phyloP scores from a whole-genome alignment of 1,284 basidiomycete species.

The Trichosporon coremiiforme region DNA sequence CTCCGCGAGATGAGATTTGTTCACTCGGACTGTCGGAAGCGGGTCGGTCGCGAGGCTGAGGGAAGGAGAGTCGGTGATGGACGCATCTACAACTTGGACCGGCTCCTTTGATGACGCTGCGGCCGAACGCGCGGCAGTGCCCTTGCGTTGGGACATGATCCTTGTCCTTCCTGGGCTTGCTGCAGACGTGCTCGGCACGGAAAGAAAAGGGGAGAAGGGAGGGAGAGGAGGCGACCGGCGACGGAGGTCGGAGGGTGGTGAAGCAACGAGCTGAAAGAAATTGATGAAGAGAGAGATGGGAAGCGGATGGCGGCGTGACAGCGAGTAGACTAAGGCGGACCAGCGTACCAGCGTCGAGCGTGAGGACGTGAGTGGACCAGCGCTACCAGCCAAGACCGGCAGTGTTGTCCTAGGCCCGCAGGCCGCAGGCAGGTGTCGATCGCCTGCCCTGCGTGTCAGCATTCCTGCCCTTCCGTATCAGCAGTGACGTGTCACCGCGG shows the following conservation, averaged over 20 bases:
- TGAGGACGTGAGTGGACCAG: slow-evolving; percentile 4
- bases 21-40: slow-evolving; percentile 67
- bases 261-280: neutral
- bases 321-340: slow-evolving; percentile 7
- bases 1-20: slow-evolving; percentile 76
- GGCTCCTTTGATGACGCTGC: slow-evolving; percentile 2
- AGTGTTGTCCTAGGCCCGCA: neutral
- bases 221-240: slow-evolving; percentile 1
- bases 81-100: slow-evolving; percentile 13
- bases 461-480: slow-evolving; percentile 5
- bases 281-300: slow-evolving; percentile 9
- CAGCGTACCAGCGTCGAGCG: slow-evolving; percentile 5
- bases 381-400: too few relatives aligned
- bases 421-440: neutral
- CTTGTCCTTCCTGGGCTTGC: slow-evolving; percentile 13
- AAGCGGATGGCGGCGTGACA: slow-evolving; percentile 12
- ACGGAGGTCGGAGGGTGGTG: neutral
- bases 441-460: slow-evolving; percentile 16
- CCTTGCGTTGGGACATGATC: slow-evolving; percentile 20
- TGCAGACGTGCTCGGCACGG: slow-evolving; percentile 17
- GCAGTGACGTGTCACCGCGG: slow-evolving; percentile 16
- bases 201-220: neutral
- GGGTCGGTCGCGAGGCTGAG: slow-evolving; percentile 43
- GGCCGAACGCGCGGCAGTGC: slow-evolving; percentile 17
- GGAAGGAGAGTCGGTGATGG: slow-evolving; percentile 6